These are phyloP conservation scores for Lichtheimia ornata DNA, from an alignment of 371 early-diverging fungal species.

Conservation along the genomic window DNA sequence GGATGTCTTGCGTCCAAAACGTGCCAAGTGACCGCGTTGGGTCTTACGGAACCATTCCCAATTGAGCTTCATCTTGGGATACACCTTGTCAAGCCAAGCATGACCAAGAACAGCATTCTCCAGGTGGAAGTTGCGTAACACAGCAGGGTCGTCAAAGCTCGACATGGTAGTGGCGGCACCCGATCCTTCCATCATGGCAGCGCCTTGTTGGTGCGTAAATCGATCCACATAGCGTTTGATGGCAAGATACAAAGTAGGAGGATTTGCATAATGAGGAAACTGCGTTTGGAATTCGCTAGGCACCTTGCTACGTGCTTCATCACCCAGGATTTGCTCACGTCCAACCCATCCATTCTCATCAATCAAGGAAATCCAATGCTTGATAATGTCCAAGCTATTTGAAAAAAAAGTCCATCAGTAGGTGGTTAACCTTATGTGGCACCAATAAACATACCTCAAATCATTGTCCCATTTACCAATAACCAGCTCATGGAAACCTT, in stretches of 20 bases:
- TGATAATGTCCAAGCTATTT: constrained; percentile 72
- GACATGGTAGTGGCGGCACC: constrained; percentile 1
- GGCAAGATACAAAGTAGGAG: constrained; percentile 84
- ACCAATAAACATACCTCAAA: constrained; percentile 46
- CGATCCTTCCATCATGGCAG: constrained; percentile 6
- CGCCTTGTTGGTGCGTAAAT: constrained; percentile 13
- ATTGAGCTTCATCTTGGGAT: constrained; percentile 70
- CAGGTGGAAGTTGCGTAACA: constrained; percentile 53
- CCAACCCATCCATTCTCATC: constrained; percentile 93
- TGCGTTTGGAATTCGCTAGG: constrained; percentile 93
- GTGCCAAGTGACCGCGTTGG: constrained; percentile 71
- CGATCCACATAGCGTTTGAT: constrained; percentile 64
- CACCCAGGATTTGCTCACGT: constrained; percentile 93
- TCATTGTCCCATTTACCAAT: constrained; percentile 90
- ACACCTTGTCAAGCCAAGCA: constrained; percentile 62
- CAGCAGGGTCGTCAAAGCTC: constrained; percentile 29
- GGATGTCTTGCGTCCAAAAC: constrained; percentile 54
- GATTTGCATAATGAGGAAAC: constrained; percentile 91
- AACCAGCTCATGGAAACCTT: constrained; percentile 91
- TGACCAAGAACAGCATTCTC: constrained; percentile 47
- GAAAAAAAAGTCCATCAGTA: not conserved
- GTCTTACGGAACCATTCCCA: constrained; percentile 84
- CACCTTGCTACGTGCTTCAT: constrained; percentile 90
- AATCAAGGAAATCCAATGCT: constrained; percentile 80
- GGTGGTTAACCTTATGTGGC: not conserved